Evolutionary conservation across 495 filamentous ascomycete species (phyloP).

Genomic region (Aspergillus egyptiacus): DNA sequence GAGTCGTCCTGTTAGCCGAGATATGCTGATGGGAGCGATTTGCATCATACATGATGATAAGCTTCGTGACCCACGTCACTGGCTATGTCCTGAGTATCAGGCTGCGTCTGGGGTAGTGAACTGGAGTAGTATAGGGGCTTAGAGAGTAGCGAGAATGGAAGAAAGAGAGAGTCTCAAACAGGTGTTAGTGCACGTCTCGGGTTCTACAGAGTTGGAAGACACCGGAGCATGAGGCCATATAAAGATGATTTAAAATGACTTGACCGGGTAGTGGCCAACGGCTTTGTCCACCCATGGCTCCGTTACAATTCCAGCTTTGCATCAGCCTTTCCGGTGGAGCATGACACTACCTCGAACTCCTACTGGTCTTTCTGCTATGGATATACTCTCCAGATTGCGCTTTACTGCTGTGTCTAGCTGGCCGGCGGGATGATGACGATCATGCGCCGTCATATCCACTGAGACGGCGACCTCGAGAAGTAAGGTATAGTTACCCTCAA

Average conservation of each 20-base stretch:
- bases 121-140: not conserved
- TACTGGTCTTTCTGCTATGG: slow-evolving; percentile 2
- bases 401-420: not conserved
- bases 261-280: slow-evolving; percentile 5
- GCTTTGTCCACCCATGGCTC: slow-evolving; percentile 18
- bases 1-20: slow-evolving; percentile 16
- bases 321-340: slow-evolving; percentile 15
- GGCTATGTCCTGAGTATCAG: not conserved
- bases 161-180: not conserved
- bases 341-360: slow-evolving; percentile 15
- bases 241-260: slow-evolving; percentile 1
- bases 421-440: not conserved
- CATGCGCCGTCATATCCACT: not conserved
- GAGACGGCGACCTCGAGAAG: not conserved
- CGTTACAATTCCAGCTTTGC: slow-evolving; percentile 16
- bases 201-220: not conserved
- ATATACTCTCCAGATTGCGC: not conserved
- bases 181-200: not conserved
- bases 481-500: not conserved
- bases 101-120: not conserved
- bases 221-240: not conserved
- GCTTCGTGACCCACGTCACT: slow-evolving; percentile 18
- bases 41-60: slow-evolving; percentile 26
- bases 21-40: not conserved
- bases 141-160: too few relatives aligned